These are phyloP conservation scores for Saturnispora galanensis DNA, from an alignment of 805 yeast species.

Conservation along the genomic window DNA sequence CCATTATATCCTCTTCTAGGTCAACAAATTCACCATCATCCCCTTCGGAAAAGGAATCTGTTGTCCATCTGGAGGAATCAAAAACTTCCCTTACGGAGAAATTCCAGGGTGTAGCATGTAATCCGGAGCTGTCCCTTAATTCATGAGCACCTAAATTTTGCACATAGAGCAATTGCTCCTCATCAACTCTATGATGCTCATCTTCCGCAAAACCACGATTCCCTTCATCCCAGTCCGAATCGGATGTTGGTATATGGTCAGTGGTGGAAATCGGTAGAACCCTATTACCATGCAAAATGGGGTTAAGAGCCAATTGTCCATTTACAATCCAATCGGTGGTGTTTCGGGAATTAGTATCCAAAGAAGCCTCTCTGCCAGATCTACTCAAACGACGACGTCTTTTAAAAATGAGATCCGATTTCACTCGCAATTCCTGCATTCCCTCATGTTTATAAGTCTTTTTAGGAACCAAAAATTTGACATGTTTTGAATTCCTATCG, in stretches of 20 bases:
- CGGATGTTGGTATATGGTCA: not conserved
- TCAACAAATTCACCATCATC: slow-evolving; percentile 6
- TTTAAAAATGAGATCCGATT: slow-evolving; percentile 24
- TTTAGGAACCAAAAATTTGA: slow-evolving; percentile 4
- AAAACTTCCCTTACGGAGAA: not conserved
- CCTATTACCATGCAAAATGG: not conserved
- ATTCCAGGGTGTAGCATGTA: not conserved
- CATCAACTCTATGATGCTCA: not conserved
- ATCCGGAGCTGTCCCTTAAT: not conserved
- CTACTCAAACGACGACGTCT: slow-evolving; percentile 19
- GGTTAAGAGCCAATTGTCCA: not conserved
- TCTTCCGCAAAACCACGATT: not conserved
- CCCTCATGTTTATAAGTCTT: not conserved
- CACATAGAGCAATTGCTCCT: no score
- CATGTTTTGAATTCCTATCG: not conserved
- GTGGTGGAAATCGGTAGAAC: not conserved
- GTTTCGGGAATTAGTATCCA: not conserved
- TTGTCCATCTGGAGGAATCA: not conserved
- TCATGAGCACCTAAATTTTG: no score
- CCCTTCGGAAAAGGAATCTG: slow-evolving; percentile 11
- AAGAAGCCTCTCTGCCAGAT: not conserved
- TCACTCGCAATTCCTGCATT: slow-evolving; percentile 9
- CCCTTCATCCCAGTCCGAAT: slow-evolving; percentile 1
- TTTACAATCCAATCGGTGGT: not conserved
- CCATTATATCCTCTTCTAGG: not conserved